Evolutionary conservation across 1,284 basidiomycete species (phyloP), one percentile per base, ranked within the genome.

Genomic region (Naganishia cerealis): DNA sequence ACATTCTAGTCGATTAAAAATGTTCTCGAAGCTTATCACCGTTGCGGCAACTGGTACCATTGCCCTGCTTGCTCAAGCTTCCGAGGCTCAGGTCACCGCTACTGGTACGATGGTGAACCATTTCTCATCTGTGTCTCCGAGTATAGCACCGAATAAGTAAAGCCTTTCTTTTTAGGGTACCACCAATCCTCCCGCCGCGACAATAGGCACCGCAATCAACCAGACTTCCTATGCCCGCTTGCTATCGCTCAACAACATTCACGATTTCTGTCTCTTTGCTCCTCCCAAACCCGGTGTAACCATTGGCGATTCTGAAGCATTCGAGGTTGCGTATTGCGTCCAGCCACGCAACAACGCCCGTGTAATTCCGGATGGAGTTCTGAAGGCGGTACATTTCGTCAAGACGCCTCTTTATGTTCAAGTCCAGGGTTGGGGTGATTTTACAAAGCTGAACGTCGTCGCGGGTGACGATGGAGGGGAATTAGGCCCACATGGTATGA

Each of bases 321-420:
- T 55, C 42, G 65, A 57, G 21, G 57, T 67, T 24, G 57, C 66
- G n/a, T 70, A 65, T 50, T 70, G 71, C 55, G 68, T 61, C 38
- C 57, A 71, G 62, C 57, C 66, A 12, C 68, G 72, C 29, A 73
- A 73, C 57, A 52, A 67, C 33, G 72, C 72, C 39, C 63, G 78
- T 58, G 68, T 79, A 42, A 79, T 80, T 57, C 78, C 79, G 57
- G 79, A 80, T 69, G 79, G 79, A 46, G 72, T 74, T 26, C 76
- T 79, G 72, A n/a, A 43, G 7, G 46, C 53, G 10, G 50, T 59
- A 36, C 58, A 55, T 54, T 83, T 83, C 71, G 79, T 83, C 71
- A 81, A 81, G 73, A 84, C 83, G 29, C 81, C 81, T 6, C 76
- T 81, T 40, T 85, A 84, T 79, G 80, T 82, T 68, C 84, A 85